These are phyloP conservation scores for Kazachstania sp. DNA, from an alignment of 1,139 yeast species.

Conservation along the genomic window DNA sequence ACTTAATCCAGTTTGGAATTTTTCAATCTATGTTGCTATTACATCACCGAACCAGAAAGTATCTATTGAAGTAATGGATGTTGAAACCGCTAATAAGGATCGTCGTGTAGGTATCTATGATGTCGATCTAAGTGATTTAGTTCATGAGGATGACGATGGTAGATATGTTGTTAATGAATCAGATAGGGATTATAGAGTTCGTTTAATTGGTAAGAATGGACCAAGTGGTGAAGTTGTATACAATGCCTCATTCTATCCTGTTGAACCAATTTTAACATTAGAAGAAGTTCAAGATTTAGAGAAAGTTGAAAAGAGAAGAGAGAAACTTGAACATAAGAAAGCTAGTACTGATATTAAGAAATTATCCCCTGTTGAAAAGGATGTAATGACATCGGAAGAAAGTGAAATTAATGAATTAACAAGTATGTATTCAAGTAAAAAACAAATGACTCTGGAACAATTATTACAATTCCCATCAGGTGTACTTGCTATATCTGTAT, in stretches of 20 bases:
- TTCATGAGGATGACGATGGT: constrained; percentile 52
- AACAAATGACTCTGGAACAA: constrained; percentile 56
- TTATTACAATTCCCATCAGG: constrained; percentile 61
- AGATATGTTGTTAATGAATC: constrained; percentile 55
- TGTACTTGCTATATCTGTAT: constrained; percentile 58
- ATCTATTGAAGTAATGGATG: constrained; percentile 87
- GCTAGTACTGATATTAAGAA: constrained; percentile 25
- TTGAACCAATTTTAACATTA: constrained; percentile 65
- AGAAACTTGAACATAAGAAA: constrained; percentile 26
- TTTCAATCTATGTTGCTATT: constrained; percentile 70
- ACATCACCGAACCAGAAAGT: constrained; percentile 74
- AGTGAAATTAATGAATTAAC: constrained; percentile 34
- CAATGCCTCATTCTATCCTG: constrained; percentile 72
- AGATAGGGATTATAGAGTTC: constrained; percentile 47
- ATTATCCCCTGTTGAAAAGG: constrained; percentile 22
- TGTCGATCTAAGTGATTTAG: constrained; percentile 55
- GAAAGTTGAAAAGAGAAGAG: constrained; percentile 35
- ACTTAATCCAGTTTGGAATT: constrained; percentile 78
- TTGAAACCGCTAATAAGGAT: constrained; percentile 66
- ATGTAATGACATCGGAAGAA: constrained; percentile 26
- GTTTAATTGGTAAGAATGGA: constrained; percentile 58
- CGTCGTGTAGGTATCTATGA: constrained; percentile 80
- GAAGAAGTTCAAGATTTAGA: constrained; percentile 59
- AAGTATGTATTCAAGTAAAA: constrained; percentile 38
- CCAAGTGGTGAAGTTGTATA: constrained; percentile 75